phyloP scores from a whole-genome alignment of 2,329 filamentous ascomycete species.

The Pseudopyrenochaeta lycopersici region DNA sequence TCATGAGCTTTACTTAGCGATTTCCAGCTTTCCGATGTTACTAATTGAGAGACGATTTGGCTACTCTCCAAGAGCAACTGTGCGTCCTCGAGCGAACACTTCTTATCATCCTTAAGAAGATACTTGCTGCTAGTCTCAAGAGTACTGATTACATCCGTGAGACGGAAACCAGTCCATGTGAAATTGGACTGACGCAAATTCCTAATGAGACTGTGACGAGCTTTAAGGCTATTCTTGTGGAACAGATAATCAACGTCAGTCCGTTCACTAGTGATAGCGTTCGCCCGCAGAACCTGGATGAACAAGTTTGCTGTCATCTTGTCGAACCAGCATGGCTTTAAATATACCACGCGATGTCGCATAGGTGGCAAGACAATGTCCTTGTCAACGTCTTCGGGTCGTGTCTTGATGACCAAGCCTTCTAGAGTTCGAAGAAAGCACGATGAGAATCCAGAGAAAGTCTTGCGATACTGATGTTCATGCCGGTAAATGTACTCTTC shows the following conservation, averaged over 20 bases:
- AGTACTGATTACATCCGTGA: constrained; percentile 68
- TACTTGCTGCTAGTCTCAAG: constrained; percentile 75
- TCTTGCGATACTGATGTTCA: constrained; percentile 59
- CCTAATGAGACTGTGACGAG: constrained; percentile 72
- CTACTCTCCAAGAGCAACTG: constrained; percentile 70
- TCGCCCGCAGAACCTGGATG: constrained; percentile 82
- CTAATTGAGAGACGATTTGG: constrained; percentile 67
- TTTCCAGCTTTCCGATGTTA: constrained; percentile 69
- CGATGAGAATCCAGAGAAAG: constrained; percentile 63
- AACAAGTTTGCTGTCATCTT: constrained; percentile 85
- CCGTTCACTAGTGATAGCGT: constrained; percentile 87
- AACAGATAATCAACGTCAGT: constrained; percentile 90
- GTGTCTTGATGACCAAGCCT: constrained; percentile 82
- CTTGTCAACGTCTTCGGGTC: constrained; percentile 71
- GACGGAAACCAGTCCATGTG: constrained; percentile 81
- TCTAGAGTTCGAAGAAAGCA: constrained; percentile 77
- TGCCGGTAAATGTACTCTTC: constrained; percentile 70
- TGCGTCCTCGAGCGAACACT: constrained; percentile 69
- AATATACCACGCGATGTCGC: constrained; percentile 73
- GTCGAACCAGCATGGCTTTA: constrained; percentile 87
- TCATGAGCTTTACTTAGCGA: constrained; percentile 77
- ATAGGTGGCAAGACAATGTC: constrained; percentile 75
- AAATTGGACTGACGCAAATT: constrained; percentile 88
- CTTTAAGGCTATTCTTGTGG: constrained; percentile 74
- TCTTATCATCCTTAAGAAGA: constrained; percentile 67